Evolutionary conservation across 2,329 filamentous ascomycete species (phyloP), one percentile per base, ranked within the genome.

Genomic region (Clonostachys byssicola): DNA sequence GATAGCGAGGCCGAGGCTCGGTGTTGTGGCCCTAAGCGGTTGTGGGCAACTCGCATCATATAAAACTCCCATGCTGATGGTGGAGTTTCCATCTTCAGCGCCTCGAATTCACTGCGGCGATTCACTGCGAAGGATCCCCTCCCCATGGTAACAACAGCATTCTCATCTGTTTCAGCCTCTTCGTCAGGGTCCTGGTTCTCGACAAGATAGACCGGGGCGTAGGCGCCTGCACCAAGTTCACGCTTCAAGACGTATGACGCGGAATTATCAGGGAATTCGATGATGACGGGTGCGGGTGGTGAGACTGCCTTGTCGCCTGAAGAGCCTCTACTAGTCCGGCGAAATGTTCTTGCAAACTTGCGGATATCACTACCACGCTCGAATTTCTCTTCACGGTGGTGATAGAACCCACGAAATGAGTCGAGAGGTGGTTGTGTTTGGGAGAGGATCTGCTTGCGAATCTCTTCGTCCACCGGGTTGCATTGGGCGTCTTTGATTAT

Each of bases 11-110:
- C 83, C 1, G 83, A 77, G 0, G 87, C 86, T 13, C 92, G 84
- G 50, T 87, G 71, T 33, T 78, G 80, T 1, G 85, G 77, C 0
- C 85, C 86, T 0, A 99, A 75, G 1, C 94, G 87, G 18, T 80
- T 73, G 53, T 92, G 89, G 2, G 88, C 83, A 47, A 90, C 81
- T 2, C 89, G 86, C 73, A 97, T 90, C 66, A 99, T 95, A 68
- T 96, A 88, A 61, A 97, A 99, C 62, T 99, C 94, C 94, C 94
- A 99, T 0, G 88, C 78, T 5, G 85, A 87, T 0, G 92, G 89
- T 1, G 92, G 90, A 34, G 87, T 81, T 68, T 99, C 94, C 83
- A 96, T 92, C 68, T 99, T 99, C 56, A 99, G 76, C 2, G 94
- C 94, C 65, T 96, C 91, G 5, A 94, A 75, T 2, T 72, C 53